Evolutionary conservation across 192 early-diverging fungal species (phyloP).

Genomic region (Fimicolochytrium jonesii): DNA sequence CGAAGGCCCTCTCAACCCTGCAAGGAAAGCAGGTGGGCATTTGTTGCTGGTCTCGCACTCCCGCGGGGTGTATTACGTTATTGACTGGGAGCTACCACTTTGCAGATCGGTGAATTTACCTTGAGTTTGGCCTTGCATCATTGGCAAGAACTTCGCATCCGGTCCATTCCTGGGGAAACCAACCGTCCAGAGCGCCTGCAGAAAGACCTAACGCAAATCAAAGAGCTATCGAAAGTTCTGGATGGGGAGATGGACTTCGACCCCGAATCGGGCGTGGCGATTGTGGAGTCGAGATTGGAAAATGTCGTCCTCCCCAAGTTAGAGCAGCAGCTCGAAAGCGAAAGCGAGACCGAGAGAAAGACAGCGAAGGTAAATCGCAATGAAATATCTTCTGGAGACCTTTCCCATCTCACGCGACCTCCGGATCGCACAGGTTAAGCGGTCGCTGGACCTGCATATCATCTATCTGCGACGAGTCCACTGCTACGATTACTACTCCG

Average conservation of each 20-base stretch:
- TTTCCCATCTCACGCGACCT: background rate
- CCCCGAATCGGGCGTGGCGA: conserved; percentile 14
- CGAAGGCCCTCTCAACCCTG: conserved; percentile 57
- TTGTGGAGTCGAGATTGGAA: conserved; percentile 29
- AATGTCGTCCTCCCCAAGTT: conserved; percentile 16
- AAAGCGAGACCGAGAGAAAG: background rate
- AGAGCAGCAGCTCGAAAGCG: background rate
- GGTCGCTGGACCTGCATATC: conserved; percentile 73
- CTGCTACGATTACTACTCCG: conserved; percentile 91
- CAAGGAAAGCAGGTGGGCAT: conserved; percentile 38
- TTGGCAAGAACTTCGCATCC: conserved; percentile 36
- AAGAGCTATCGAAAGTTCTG: conserved; percentile 48
- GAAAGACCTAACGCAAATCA: conserved; percentile 68
- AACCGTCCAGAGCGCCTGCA: conserved; percentile 64
- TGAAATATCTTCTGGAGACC: background rate
- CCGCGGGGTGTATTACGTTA: too few species aligned
- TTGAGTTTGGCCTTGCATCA: conserved; percentile 55
- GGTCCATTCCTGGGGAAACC: conserved; percentile 67
- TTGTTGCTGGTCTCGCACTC: background rate
- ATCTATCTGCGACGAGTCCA: conserved; percentile 86
- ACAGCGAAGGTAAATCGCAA: background rate
- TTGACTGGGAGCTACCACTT: conserved; percentile 38
- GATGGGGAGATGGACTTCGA: conserved; percentile 51
- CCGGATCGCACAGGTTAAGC: conserved; percentile 22
- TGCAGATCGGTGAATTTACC: conserved; percentile 55